phyloP scores from a whole-genome alignment of 805 yeast species.

The Vanderwaltozyma polyspora region DNA sequence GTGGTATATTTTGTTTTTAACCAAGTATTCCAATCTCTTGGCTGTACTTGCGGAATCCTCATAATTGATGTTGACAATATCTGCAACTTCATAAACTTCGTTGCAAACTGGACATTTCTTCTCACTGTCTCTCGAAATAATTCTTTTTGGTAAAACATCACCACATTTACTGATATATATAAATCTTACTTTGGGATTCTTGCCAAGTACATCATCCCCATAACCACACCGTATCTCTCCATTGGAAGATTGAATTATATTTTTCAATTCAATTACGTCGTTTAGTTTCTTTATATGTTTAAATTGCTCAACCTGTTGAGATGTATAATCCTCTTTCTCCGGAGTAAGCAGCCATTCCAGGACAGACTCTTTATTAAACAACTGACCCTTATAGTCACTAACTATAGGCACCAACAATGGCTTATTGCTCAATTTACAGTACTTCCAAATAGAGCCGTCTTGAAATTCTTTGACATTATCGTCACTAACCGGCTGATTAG shows the following conservation, averaged over 20 bases:
- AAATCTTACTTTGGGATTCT: slow-evolving; percentile 28
- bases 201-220: slow-evolving; percentile 27
- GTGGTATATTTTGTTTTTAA: slow-evolving; percentile 22
- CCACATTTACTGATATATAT: slow-evolving; percentile 39
- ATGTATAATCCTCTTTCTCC: slow-evolving; percentile 16
- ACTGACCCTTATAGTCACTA: slow-evolving; percentile 55
- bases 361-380: slow-evolving; percentile 54
- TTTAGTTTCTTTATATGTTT: slow-evolving; percentile 30
- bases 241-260: slow-evolving; percentile 13
- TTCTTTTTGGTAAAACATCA: slow-evolving; percentile 29
- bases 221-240: slow-evolving; percentile 10
- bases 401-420: slow-evolving; percentile 44
- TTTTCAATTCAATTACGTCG: slow-evolving; percentile 36
- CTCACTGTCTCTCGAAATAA: slow-evolving; percentile 6
- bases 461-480: slow-evolving; percentile 14
- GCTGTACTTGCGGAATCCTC: slow-evolving; percentile 11
- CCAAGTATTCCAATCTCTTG: slow-evolving; percentile 18
- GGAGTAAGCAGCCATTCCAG: slow-evolving; percentile 41
- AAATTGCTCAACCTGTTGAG: slow-evolving; percentile 17
- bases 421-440: slow-evolving; percentile 37
- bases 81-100: slow-evolving; percentile 11
- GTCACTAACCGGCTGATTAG: slow-evolving; percentile 8
- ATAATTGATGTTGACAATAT: slow-evolving; percentile 32
- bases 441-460: slow-evolving; percentile 29
- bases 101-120: slow-evolving; percentile 35